Evolutionary conservation across 306 rosid species (phyloP), one percentile per base, ranked within the genome.

Genomic region (Corylus americana): DNA sequence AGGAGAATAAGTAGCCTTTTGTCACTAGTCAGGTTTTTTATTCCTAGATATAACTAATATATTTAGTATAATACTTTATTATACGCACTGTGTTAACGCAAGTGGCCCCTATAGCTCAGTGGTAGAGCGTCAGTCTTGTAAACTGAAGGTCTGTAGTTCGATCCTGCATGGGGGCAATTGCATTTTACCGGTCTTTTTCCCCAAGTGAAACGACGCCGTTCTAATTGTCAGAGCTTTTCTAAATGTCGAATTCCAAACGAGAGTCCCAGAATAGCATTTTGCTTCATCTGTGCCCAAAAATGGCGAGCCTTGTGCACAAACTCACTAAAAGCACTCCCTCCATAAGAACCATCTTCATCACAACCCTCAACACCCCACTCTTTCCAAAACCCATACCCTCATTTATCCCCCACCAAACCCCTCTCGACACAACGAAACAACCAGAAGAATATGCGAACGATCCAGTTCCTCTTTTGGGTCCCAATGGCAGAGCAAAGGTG

Each of bases 51-150:
- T 8, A 2, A 0, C 0, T 48, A 31, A 29, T 29, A 5, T 0
- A 0, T 48, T 5, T 1, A 7, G 11, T 48, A 0, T 10, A 2
- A 9, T n/a, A 9, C n/a, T n/a, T 0, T 18, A 57, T 9, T 17
- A n/a, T 44, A 11, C 11, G 5, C 16, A 18, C 11, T 0, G 9
- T 57, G 20, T 17, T 45, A 18, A 2, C 14, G 0, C 8, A n/a
- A 49, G 22, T 39, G 25, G 82, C 87, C 87, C 87, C 83, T 83
- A 86, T 86, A 83, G 87, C 85, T 86, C 85, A 86, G 89, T 86
- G 87, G 89, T 86, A 77, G 87, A 86, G 89, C 87, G 85, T 71
- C 87, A 80, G 85, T 86, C 89, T 83, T 83, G 89, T 80, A 83
- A 86, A 86, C 87, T 83, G 87, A 78, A 86, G 87, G 87, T 74